These are phyloP conservation scores for Gossypium davidsonii DNA, from an alignment of 441 rosid genomes.

Conservation along the genomic window DNA sequence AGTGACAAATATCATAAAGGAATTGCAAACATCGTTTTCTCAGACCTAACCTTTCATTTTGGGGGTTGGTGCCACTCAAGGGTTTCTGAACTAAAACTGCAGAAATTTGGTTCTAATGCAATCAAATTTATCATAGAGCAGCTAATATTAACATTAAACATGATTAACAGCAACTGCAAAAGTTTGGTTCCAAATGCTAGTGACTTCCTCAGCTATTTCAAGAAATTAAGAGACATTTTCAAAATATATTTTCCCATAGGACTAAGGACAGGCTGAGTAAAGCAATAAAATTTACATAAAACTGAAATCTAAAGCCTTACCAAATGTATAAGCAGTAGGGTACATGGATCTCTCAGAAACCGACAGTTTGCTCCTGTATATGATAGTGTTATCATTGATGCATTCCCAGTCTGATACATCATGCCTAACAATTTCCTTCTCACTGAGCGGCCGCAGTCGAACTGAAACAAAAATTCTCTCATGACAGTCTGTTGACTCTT, in stretches of 20 bases:
- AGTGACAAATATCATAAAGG: background rate
- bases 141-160: background rate
- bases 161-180: background rate
- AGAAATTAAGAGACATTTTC: background rate
- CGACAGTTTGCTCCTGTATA: constrained; percentile 51
- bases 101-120: background rate
- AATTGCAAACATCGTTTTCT: background rate
- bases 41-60: background rate
- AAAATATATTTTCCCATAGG: constrained; percentile 1
- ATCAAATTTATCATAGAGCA: background rate
- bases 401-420: constrained; percentile 74
- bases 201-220: background rate
- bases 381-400: constrained; percentile 45
- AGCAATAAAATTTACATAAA: background rate
- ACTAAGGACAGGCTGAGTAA: background rate
- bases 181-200: background rate
- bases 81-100: background rate
- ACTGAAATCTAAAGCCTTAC: constrained; percentile 30
- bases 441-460: constrained; percentile 63
- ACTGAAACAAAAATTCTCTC: constrained; percentile 65
- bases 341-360: constrained; percentile 61
- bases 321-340: constrained; percentile 62
- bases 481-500: constrained; percentile 26
- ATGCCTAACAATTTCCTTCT: constrained; percentile 47
- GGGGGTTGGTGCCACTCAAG: background rate